Conservation (phyloP, 768 basidiomycete species). For the Pulveroboletus sp. region DNA sequence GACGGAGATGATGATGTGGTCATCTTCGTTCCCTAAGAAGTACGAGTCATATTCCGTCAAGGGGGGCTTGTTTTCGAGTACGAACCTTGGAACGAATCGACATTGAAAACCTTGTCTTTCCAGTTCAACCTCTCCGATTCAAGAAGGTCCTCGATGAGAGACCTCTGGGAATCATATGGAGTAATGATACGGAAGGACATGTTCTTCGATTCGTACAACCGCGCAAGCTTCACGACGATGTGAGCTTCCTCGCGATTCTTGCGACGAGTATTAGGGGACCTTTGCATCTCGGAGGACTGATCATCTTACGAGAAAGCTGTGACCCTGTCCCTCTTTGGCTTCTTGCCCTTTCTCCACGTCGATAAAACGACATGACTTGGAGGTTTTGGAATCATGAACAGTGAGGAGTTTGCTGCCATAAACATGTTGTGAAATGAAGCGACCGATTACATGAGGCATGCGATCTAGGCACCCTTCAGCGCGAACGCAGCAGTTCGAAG, state of each 20-base stretch:
- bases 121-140: conserved; percentile 44
- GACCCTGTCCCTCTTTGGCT: conserved; percentile 24
- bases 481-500: neutral
- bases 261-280: conserved; percentile 2
- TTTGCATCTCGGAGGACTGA: too few species aligned
- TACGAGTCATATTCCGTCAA: conserved; percentile 9
- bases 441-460: conserved; percentile 74
- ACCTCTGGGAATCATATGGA: conserved; percentile 73
- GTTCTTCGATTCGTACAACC: conserved; percentile 41
- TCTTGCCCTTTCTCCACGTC: conserved; percentile 36
- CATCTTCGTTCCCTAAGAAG: conserved; percentile 72
- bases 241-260: conserved; percentile 60
- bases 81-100: conserved; percentile 78
- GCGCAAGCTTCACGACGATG: conserved; percentile 53
- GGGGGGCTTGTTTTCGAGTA: conserved; percentile 25
- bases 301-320: conserved; percentile 36
- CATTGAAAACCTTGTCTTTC: conserved; percentile 69
- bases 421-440: conserved; percentile 61
- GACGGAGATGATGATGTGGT: conserved; percentile 67
- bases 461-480: conserved; percentile 48
- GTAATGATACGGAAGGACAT: conserved; percentile 65
- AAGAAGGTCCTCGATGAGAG: conserved; percentile 51
- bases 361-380: conserved; percentile 35
- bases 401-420: conserved; percentile 61
- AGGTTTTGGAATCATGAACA: conserved; percentile 39